Conservation (phyloP, 2,329 filamentous ascomycete genomes). For the Leptographium flavum region DNA sequence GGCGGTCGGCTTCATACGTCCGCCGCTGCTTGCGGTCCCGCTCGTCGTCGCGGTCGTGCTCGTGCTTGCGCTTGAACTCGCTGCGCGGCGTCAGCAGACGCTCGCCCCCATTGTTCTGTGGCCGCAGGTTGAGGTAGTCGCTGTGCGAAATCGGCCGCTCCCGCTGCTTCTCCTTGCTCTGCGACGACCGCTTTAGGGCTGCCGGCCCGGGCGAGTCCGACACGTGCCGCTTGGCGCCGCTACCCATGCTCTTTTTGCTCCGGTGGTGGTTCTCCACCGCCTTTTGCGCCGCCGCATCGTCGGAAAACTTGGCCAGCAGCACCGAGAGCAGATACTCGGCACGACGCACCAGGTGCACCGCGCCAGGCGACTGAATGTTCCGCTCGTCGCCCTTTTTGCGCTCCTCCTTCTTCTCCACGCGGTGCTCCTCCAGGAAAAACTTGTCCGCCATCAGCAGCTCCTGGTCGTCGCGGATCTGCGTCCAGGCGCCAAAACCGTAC, state of each 20-base stretch:
- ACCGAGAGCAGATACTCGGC: slow-evolving; percentile 95
- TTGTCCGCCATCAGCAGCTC: slow-evolving; percentile 80
- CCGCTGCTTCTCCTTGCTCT: slow-evolving; percentile 29
- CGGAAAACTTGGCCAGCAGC: slow-evolving; percentile 69
- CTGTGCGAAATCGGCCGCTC: slow-evolving; percentile 23
- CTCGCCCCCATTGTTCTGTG: slow-evolving; percentile 25
- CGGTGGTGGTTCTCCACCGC: slow-evolving; percentile 86
- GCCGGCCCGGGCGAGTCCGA: slow-evolving; percentile 51
- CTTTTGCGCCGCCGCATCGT: slow-evolving; percentile 60
- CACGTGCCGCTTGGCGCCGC: slow-evolving; percentile 46
- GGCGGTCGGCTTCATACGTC: slow-evolving; percentile 27
- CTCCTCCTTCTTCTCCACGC: slow-evolving; percentile 95
- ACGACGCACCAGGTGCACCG: slow-evolving; percentile 87
- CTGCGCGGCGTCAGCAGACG: slow-evolving; percentile 27
- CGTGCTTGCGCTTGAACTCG: slow-evolving; percentile 48
- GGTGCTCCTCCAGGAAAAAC: slow-evolving; percentile 91
- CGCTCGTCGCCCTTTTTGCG: slow-evolving; percentile 66
- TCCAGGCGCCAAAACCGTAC: slow-evolving; percentile 93
- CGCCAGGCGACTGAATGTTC: slow-evolving; percentile 83
- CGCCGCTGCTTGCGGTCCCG: slow-evolving; percentile 33
- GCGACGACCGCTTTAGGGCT: slow-evolving; percentile 29
- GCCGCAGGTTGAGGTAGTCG: slow-evolving; percentile 13
- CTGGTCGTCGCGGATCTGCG: slow-evolving; percentile 79
- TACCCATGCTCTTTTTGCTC: slow-evolving; percentile 69
- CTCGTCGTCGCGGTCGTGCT: slow-evolving; percentile 35